These are phyloP conservation scores for Colletotrichum salicis DNA, from an alignment of 2,329 filamentous ascomycete species.

Conservation along the genomic window DNA sequence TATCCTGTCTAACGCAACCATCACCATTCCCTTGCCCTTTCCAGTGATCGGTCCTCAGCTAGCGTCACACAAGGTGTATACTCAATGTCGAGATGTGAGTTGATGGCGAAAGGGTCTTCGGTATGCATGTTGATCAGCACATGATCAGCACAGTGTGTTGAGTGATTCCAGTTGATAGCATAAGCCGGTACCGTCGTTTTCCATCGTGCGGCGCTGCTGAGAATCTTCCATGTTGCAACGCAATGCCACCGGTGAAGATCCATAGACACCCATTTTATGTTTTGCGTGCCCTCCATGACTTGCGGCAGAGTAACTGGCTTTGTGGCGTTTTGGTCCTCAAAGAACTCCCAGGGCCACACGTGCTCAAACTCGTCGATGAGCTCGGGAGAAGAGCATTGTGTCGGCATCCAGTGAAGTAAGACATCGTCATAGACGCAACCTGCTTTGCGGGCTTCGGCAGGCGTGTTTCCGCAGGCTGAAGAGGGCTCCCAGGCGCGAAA, in stretches of 20 bases:
- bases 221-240: slow-evolving; percentile 12
- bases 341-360: neutral
- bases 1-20: neutral
- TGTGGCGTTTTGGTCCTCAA: neutral
- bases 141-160: neutral
- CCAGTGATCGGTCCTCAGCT: neutral
- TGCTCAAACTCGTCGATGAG: neutral
- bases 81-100: neutral
- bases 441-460: neutral
- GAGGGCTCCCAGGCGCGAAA: neutral
- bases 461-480: neutral
- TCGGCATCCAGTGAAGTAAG: neutral
- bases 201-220: slow-evolving; percentile 8
- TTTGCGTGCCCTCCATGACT: neutral
- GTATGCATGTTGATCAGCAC: neutral
- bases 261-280: slow-evolving; percentile 16
- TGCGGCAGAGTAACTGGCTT: neutral
- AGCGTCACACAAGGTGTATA: neutral
- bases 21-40: neutral
- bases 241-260: slow-evolving; percentile 14
- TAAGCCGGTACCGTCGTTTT: neutral
- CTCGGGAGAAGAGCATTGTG: neutral
- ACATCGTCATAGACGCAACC: neutral
- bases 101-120: neutral
- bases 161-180: slow-evolving; percentile 4